phyloP scores from a whole-genome alignment of 768 basidiomycete genomes.

The Tylopilus balloui region DNA sequence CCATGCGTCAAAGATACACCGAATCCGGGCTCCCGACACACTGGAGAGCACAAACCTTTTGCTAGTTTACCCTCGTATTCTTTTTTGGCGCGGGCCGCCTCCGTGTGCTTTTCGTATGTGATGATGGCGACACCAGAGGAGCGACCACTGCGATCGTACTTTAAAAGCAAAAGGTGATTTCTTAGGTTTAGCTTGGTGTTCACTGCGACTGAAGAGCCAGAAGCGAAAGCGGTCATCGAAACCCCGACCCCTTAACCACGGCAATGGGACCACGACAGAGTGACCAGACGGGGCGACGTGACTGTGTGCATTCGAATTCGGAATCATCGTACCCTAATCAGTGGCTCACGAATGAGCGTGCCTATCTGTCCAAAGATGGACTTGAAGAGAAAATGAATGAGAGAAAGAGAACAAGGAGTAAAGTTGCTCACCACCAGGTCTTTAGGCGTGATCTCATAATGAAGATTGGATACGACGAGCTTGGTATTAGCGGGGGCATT shows the following conservation, averaged over 20 bases:
- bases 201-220: slow-evolving; percentile 32
- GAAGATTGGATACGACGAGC: slow-evolving; percentile 80
- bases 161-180: slow-evolving; percentile 44
- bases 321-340: slow-evolving; percentile 86
- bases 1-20: not conserved
- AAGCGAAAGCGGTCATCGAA: slow-evolving; percentile 42
- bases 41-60: slow-evolving; percentile 54
- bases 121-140: slow-evolving; percentile 81
- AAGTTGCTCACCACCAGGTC: slow-evolving; percentile 72
- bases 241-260: slow-evolving; percentile 28
- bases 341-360: slow-evolving; percentile 87
- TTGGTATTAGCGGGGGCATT: slow-evolving; percentile 38
- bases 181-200: slow-evolving; percentile 56
- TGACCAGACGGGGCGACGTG: slow-evolving; percentile 33
- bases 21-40: not conserved
- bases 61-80: slow-evolving; percentile 84
- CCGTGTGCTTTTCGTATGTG: slow-evolving; percentile 69
- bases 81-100: slow-evolving; percentile 80
- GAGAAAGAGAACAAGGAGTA: not conserved
- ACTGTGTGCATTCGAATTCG: slow-evolving; percentile 38
- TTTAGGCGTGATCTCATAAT: slow-evolving; percentile 87
- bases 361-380: slow-evolving; percentile 89
- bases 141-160: slow-evolving; percentile 96
- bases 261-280: slow-evolving; percentile 30
- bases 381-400: slow-evolving; percentile 36